Conservation (phyloP, 2,329 filamentous ascomycete species). For the Metarhizium guizhouense region DNA sequence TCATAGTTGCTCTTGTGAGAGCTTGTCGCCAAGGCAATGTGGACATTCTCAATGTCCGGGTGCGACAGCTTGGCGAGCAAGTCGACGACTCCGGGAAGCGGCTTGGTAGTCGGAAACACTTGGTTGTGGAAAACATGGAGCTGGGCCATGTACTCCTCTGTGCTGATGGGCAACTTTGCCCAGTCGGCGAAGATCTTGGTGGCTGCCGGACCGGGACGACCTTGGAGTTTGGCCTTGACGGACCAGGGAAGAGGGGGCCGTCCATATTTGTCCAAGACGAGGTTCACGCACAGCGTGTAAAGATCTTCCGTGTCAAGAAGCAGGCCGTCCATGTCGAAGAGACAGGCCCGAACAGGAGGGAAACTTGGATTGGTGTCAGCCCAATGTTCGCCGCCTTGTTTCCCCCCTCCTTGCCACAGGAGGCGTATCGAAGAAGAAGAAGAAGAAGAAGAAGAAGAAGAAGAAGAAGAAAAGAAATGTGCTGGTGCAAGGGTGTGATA, state of each 20-base stretch:
- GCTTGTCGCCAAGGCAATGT: slow-evolving; percentile 82
- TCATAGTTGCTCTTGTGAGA: slow-evolving; percentile 63
- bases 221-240: slow-evolving; percentile 78
- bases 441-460: not conserved
- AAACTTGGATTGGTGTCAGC: slow-evolving; percentile 39
- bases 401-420: not conserved
- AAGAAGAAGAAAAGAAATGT: not conserved
- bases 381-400: not conserved
- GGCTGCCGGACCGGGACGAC: slow-evolving; percentile 44
- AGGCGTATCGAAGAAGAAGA: not conserved
- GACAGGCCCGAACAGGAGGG: slow-evolving; percentile 75
- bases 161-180: slow-evolving; percentile 73
- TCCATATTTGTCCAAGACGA: slow-evolving; percentile 66
- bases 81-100: slow-evolving; percentile 67
- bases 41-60: slow-evolving; percentile 34
- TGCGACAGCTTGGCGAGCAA: slow-evolving; percentile 55
- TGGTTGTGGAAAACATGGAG: slow-evolving; percentile 56
- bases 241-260: slow-evolving; percentile 77
- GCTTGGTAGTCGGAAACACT: slow-evolving; percentile 65
- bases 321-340: slow-evolving; percentile 98
- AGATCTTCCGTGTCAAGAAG: slow-evolving; percentile 87
- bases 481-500: not conserved
- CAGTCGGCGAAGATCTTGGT: slow-evolving; percentile 59
- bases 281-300: slow-evolving; percentile 78
- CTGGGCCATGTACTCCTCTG: slow-evolving; percentile 55